Percentiles rank a stretch among this genome's conserved stretches.
Conservation (phyloP, 1,284 basidiomycete species). For the Athelia psychrophila region DNA sequence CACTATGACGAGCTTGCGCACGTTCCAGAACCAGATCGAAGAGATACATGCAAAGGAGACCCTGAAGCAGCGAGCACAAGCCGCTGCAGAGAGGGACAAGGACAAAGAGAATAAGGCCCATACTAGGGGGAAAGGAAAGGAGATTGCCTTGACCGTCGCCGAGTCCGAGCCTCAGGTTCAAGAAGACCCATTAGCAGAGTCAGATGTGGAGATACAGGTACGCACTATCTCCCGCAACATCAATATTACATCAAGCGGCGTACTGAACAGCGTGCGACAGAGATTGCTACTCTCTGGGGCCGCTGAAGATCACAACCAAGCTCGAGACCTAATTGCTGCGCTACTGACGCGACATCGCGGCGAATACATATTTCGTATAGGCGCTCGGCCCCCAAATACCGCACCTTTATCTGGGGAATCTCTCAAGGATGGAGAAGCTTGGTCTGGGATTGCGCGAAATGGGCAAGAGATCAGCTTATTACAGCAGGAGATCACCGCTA, state of each 20-base stretch:
- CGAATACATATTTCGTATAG: conserved; percentile 71
- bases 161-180: conserved; percentile 12
- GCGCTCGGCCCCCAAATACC: conserved; percentile 53
- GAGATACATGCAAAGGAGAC: conserved; percentile 65
- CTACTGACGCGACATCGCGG: conserved; percentile 63
- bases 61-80: conserved; percentile 51
- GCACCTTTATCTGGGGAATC: conserved; percentile 52
- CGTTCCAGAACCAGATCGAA: conserved; percentile 75
- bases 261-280: conserved; percentile 30
- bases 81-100: conserved; percentile 26
- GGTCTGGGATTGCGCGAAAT: conserved; percentile 51
- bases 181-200: conserved; percentile 32
- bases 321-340: conserved; percentile 61
- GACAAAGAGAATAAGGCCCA: conserved; percentile 36
- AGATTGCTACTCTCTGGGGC: conserved; percentile 43
- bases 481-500: conserved; percentile 36
- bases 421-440: conserved; percentile 44
- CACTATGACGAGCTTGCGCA: conserved; percentile 60
- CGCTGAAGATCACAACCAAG: conserved; percentile 44
- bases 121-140: conserved; percentile 33
- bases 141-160: conserved; percentile 17
- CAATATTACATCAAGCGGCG: conserved; percentile 3
- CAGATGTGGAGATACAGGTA: conserved; percentile 62
- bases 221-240: neutral
- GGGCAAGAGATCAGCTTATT: conserved; percentile 51